phyloP scores from a whole-genome alignment of 2,329 filamentous ascomycete species.

The Colletotrichum karsti region DNA sequence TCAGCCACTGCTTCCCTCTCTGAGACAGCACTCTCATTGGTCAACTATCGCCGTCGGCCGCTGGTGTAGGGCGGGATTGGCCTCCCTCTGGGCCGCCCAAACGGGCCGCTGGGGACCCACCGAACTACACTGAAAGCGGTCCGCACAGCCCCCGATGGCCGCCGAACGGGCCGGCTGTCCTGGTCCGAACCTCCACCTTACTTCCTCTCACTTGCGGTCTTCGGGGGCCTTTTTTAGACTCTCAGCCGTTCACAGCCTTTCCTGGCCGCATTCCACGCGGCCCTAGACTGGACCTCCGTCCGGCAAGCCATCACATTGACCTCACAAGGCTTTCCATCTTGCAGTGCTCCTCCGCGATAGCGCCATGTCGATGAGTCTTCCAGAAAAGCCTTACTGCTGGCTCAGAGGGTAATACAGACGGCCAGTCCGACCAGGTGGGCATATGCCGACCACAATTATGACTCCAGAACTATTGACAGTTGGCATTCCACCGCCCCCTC shows the following conservation, averaged over 20 bases:
- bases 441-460: background rate
- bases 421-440: background rate
- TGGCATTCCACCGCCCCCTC: background rate
- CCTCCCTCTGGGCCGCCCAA: conserved; percentile 15
- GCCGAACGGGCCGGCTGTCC: conserved; percentile 23
- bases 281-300: background rate
- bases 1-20: background rate
- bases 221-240: background rate
- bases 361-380: background rate
- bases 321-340: conserved; percentile 21
- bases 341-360: background rate
- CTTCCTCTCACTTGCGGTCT: background rate
- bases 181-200: background rate
- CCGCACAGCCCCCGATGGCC: conserved; percentile 20
- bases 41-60: background rate
- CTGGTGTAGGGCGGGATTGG: background rate
- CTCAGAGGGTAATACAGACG: background rate
- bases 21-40: background rate
- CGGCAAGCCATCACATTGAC: conserved; percentile 9
- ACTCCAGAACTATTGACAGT: background rate
- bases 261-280: conserved; percentile 11
- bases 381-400: conserved; percentile 10
- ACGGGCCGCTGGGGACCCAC: conserved; percentile 25
- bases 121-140: conserved; percentile 11
- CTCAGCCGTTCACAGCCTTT: conserved; percentile 14